phyloP scores from a whole-genome alignment of 2,329 filamentous ascomycete species.

The Penicillium glabrum region DNA sequence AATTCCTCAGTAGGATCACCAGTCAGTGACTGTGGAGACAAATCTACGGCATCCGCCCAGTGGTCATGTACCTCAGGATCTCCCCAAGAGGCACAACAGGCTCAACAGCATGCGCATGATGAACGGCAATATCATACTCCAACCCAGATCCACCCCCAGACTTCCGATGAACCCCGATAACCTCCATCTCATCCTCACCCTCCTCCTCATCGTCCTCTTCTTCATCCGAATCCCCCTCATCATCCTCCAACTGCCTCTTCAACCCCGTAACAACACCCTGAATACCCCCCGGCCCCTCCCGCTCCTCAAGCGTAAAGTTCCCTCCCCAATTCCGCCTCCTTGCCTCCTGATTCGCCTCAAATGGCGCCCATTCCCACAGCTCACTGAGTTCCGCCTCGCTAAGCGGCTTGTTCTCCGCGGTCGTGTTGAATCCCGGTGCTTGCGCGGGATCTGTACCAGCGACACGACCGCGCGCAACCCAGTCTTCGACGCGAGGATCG shows the following conservation, averaged over 20 bases:
- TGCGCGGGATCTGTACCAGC: conserved; percentile 27
- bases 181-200: conserved; percentile 43
- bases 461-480: conserved; percentile 64
- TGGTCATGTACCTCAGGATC: conserved; percentile 53
- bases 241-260: conserved; percentile 57
- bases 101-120: conserved; percentile 21
- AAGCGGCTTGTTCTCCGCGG: conserved; percentile 21
- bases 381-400: conserved; percentile 54
- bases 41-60: conserved; percentile 33
- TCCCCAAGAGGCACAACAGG: conserved; percentile 46
- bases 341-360: conserved; percentile 48
- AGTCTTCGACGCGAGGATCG: conserved; percentile 73
- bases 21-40: neutral
- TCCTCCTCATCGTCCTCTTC: conserved; percentile 54
- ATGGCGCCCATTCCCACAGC: conserved; percentile 60
- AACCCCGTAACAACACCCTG: conserved; percentile 73
- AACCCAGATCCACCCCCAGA: conserved; percentile 29
- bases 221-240: conserved; percentile 50
- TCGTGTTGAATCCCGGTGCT: neutral
- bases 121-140: conserved; percentile 36
- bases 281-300: conserved; percentile 54
- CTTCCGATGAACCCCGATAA: conserved; percentile 38
- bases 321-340: conserved; percentile 56
- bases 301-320: conserved; percentile 71
- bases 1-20: neutral